phyloP scores from a whole-genome alignment of 192 early-diverging fungal species.

The Coemansia sp. region DNA sequence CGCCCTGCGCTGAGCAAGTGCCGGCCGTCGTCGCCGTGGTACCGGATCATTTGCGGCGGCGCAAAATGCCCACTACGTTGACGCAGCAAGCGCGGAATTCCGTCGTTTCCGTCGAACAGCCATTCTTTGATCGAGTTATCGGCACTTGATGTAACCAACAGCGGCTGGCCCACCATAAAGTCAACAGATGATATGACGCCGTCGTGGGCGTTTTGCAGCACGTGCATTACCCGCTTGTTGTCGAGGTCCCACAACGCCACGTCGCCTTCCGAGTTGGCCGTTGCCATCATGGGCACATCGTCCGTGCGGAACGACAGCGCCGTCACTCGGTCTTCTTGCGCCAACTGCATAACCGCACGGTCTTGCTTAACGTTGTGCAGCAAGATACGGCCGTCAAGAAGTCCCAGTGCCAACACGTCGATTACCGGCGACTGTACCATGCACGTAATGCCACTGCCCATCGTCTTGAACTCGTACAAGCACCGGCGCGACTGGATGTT shows the following conservation, averaged over 20 bases:
- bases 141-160: slow-evolving; percentile 80
- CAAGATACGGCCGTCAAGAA: slow-evolving; percentile 81
- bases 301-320: slow-evolving; percentile 90
- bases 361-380: slow-evolving; percentile 86
- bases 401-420: slow-evolving; percentile 90
- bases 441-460: slow-evolving; percentile 73
- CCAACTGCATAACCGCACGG: slow-evolving; percentile 68
- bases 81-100: slow-evolving; percentile 76
- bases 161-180: slow-evolving; percentile 80
- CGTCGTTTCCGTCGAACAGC: slow-evolving; percentile 89
- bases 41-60: slow-evolving; percentile 78
- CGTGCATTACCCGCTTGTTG: slow-evolving; percentile 67
- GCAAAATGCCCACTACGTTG: slow-evolving; percentile 82
- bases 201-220: slow-evolving; percentile 86
- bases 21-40: slow-evolving; percentile 72
- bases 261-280: slow-evolving; percentile 83
- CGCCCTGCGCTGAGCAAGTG: slow-evolving; percentile 77
- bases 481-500: slow-evolving; percentile 77
- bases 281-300: slow-evolving; percentile 84
- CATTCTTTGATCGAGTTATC: slow-evolving; percentile 97
- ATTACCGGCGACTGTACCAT: slow-evolving; percentile 86
- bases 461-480: slow-evolving; percentile 77
- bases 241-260: slow-evolving; percentile 92
- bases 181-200: slow-evolving; percentile 71
- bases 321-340: slow-evolving; percentile 89